Base-by-base conservation (phyloP, 495 filamentous ascomycete genomes). In the Clavariopsis aquatica region DNA sequence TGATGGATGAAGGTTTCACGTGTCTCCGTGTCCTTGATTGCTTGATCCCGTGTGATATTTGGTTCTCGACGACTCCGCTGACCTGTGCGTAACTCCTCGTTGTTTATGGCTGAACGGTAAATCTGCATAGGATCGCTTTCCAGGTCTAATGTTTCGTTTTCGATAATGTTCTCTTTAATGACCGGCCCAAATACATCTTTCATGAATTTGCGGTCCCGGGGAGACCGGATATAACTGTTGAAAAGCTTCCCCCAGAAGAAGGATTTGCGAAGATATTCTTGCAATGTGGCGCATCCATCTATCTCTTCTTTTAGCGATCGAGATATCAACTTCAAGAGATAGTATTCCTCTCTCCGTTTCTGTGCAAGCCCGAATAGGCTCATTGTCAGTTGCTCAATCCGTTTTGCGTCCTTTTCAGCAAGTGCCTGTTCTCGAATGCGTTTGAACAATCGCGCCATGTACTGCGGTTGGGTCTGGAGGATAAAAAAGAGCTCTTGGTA, bases 401-500 rank as follows among this genome's bases (percentile, higher is more conserved):
- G 82, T 75, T 96, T 96, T 69, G 87, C 88, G 66, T 98, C 94
- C 75, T 92, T 95, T 72, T 99, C 94, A 1, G 92, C 79, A 0
- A 87, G 92, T 34, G 89, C 92, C 62, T 91, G 81, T 74, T 96
- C 92, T 59, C 92, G 85, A 20, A 97, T 77, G 52, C 87, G 83
- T 72, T 84, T 85, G 81, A 98, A 98, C 8, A 98, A 81, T 43
- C 92, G 80, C 24, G 93, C 89, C 26, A 99, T 83, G 72, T 99
- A 99, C 59, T 94, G 90, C 17, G 94, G 90, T 65, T 98, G 95
- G 0, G 94, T 99, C 75, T 99, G 94, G 6, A 99, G 85, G 57
- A 93, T 88, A 79, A 98, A 97, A 78, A 99, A 99, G 46, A 99
- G 84, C 68, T 97, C 91, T 71, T 99, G 95, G 69, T 99, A 99